Evolutionary conservation across 2,329 filamentous ascomycete genomes (phyloP).

Genomic region (Diaporthe caulivora): DNA sequence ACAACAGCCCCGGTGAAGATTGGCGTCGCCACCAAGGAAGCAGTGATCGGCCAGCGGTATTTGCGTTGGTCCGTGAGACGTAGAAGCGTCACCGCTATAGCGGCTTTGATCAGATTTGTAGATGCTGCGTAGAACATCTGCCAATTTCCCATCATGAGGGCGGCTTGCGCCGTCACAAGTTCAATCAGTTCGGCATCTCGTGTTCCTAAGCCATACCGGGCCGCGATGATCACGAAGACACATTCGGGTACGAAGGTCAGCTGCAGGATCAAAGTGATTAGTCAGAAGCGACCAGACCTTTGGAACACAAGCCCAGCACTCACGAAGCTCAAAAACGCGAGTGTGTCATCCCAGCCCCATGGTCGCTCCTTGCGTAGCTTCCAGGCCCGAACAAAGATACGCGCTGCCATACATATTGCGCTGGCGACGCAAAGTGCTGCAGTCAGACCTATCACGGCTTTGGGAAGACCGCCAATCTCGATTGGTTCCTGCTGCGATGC

Average conservation of each 20-base stretch:
- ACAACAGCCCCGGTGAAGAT: slow-evolving; percentile 16
- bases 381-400: slow-evolving; percentile 5
- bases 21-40: neutral
- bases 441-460: neutral
- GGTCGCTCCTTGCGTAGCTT: neutral
- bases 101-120: slow-evolving; percentile 16
- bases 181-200: slow-evolving; percentile 18
- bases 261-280: neutral
- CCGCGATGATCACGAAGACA: slow-evolving; percentile 9
- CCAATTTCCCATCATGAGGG: slow-evolving; percentile 7
- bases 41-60: slow-evolving; percentile 13
- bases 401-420: neutral
- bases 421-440: neutral
- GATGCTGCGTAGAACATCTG: slow-evolving; percentile 26
- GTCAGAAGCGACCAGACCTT: too few species aligned
- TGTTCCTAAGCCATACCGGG: slow-evolving; percentile 2
- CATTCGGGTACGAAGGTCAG: slow-evolving; percentile 8
- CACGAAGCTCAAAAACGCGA: slow-evolving; percentile 25
- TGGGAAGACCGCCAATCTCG: neutral
- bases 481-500: neutral
- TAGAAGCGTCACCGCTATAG: slow-evolving; percentile 20
- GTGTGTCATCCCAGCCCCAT: slow-evolving; percentile 26
- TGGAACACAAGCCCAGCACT: neutral
- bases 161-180: neutral
- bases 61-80: slow-evolving; percentile 46